Conservation (phyloP, 352 stramenopile species). For the Phytophthora foliorum region DNA sequence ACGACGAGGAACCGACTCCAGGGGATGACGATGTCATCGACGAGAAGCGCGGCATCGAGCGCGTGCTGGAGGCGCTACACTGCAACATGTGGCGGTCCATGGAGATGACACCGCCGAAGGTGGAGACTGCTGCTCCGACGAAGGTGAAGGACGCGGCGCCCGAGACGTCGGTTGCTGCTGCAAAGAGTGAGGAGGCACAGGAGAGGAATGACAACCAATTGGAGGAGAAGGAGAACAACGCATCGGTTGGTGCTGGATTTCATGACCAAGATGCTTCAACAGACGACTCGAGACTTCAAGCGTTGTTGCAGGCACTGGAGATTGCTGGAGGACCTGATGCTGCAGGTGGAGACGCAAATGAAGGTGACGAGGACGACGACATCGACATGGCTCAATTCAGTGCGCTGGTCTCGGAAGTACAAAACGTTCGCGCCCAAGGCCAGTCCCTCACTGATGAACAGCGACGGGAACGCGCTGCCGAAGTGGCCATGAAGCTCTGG, state of each 20-base stretch:
- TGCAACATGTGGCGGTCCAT: conserved; percentile 88
- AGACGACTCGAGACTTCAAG: conserved; percentile 53
- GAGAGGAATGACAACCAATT: conserved; percentile 1
- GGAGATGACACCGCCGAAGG: conserved; percentile 48
- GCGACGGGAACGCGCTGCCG: conserved; percentile 69
- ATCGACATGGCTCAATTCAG: conserved; percentile 72
- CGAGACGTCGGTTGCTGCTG: background rate
- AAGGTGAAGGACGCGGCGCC: background rate
- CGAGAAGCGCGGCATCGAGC: conserved; percentile 67
- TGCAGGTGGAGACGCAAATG: background rate
- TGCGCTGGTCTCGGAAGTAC: conserved; percentile 71
- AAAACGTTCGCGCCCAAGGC: conserved; percentile 67
- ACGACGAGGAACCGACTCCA: background rate
- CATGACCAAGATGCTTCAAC: background rate
- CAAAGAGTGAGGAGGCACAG: conserved; percentile 12
- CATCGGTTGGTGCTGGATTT: conserved; percentile 10
- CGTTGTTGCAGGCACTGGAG: conserved; percentile 58
- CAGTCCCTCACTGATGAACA: conserved; percentile 66
- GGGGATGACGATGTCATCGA: conserved; percentile 22
- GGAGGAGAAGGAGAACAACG: conserved; percentile 21
- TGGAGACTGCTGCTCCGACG: background rate
- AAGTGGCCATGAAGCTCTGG: conserved; percentile 86
- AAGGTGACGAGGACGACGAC: conserved; percentile 46
- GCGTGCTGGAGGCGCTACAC: conserved; percentile 80
- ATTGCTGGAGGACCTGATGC: conserved; percentile 35